Base-by-base conservation (phyloP, 2,329 filamentous ascomycete genomes). In the Sphaerulina populicola region DNA sequence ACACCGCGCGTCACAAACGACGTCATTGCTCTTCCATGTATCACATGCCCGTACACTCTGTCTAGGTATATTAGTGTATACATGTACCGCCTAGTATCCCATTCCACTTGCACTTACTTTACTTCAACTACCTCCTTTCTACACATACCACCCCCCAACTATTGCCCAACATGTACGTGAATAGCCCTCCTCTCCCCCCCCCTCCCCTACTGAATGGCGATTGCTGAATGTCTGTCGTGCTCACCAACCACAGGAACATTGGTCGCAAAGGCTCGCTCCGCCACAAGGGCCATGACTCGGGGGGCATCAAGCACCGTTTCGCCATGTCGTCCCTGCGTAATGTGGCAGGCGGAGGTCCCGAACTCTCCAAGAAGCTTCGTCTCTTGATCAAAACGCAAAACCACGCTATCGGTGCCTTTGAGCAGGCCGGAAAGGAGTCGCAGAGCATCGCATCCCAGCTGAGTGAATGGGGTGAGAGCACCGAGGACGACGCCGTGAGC, bases 381-480 rank as follows among this genome's bases (percentile, higher is more conserved):
- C 85, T 85, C 62, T 79, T 98, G 55, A 95, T 97, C 76, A 98
- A 98, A 74, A 87, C 86, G 44, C 86, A 94, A 71, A 97, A 96
- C 75, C 83, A 85, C 66, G 83, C 90, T 33, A 89, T 97, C 63
- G 77, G 79, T 44, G 85, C 87, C 44, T 85, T 96, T 72, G 88
- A 95, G 72, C 74, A 81, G 6, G 93, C 91, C 6, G 88, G 83
- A 44, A 85, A 85, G 53, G 91, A 96, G 74, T 86, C 89, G 51
- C 73, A 88, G 54, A 81, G 82, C 44, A 89, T 97, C 64, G 93
- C 90, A 12, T 82, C 83, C 9, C 91, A 97, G 73, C 80, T 98
- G 40, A 94, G 88, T 6, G 90, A 97, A 61, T 98, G 93, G 93
- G 93, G 93, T 52, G 90, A 97, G 72, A 80, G 86, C 54, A 96